These are phyloP conservation scores for Penicillium coprophilum DNA, from an alignment of 495 filamentous ascomycete species.

Conservation along the genomic window DNA sequence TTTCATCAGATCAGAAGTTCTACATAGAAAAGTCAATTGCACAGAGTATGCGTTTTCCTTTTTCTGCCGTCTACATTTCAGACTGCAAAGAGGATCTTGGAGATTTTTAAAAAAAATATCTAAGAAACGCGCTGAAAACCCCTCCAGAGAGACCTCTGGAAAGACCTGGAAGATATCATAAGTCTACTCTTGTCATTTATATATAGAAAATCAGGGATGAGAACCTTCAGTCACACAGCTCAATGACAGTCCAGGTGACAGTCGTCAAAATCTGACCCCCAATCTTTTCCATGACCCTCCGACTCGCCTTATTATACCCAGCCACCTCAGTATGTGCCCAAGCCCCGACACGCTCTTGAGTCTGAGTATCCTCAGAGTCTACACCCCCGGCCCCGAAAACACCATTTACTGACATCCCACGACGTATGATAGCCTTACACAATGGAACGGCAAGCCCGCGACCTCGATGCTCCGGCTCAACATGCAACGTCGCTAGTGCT, in stretches of 20 bases:
- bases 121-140: no score
- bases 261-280: constrained; percentile 41
- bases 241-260: constrained; percentile 45
- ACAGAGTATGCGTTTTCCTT: no score
- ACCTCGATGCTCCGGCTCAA: constrained; percentile 49
- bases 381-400: constrained; percentile 22
- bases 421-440: constrained; percentile 35
- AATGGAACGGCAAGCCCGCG: constrained; percentile 43
- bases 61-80: no score
- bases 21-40: no score
- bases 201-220: neutral
- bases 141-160: no score
- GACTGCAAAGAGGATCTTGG: no score
- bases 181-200: no score
- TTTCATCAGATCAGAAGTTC: no score
- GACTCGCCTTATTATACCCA: constrained; percentile 45
- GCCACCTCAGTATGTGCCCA: constrained; percentile 52
- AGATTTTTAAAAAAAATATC: no score
- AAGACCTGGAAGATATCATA: no score
- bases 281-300: constrained; percentile 51
- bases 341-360: constrained; percentile 6
- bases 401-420: constrained; percentile 26
- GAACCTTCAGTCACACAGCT: constrained; percentile 22
- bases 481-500: constrained; percentile 48
- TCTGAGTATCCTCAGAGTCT: constrained; percentile 9